These are phyloP conservation scores for Monilinia vaccinii-corymbosi DNA, from an alignment of 2,329 filamentous ascomycete genomes.

Conservation along the genomic window DNA sequence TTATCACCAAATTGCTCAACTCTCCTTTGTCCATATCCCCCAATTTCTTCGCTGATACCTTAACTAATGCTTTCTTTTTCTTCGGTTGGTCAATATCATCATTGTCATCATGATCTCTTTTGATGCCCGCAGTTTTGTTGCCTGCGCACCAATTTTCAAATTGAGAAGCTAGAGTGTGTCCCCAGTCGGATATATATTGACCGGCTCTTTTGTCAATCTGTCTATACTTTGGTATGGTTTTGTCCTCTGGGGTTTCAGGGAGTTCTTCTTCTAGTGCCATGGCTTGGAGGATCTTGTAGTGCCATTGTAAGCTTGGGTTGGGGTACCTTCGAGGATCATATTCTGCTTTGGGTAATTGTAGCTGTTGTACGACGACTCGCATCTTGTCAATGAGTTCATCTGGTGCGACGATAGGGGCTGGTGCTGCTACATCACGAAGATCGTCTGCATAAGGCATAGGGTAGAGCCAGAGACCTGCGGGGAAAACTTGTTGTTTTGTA, in stretches of 20 bases:
- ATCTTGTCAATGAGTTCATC: constrained; percentile 71
- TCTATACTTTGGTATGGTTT: constrained; percentile 73
- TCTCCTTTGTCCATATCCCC: constrained; percentile 4
- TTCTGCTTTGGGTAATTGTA: constrained; percentile 70
- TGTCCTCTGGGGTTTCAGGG: constrained; percentile 61
- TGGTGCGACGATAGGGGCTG: constrained; percentile 46
- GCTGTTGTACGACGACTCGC: constrained; percentile 66
- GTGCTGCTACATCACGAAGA: constrained; percentile 60
- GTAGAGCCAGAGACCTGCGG: constrained; percentile 81
- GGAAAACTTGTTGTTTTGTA: constrained; percentile 59
- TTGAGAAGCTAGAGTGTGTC: constrained; percentile 52
- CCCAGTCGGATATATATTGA: constrained; percentile 69
- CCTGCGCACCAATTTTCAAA: neutral
- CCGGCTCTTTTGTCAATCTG: constrained; percentile 80
- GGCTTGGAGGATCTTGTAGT: constrained; percentile 88
- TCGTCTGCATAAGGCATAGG: constrained; percentile 87
- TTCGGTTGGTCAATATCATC: neutral
- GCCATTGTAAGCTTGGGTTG: constrained; percentile 91
- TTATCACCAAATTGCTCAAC: neutral
- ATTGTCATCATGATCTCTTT: neutral
- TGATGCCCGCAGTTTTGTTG: neutral
- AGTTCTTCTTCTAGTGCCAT: constrained; percentile 87
- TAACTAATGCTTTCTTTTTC: neutral
- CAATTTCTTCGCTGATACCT: constrained; percentile 1
- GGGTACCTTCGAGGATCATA: constrained; percentile 86